Base-by-base conservation (phyloP, 257 asterid genomes). In the Gentiana dahurica region DNA sequence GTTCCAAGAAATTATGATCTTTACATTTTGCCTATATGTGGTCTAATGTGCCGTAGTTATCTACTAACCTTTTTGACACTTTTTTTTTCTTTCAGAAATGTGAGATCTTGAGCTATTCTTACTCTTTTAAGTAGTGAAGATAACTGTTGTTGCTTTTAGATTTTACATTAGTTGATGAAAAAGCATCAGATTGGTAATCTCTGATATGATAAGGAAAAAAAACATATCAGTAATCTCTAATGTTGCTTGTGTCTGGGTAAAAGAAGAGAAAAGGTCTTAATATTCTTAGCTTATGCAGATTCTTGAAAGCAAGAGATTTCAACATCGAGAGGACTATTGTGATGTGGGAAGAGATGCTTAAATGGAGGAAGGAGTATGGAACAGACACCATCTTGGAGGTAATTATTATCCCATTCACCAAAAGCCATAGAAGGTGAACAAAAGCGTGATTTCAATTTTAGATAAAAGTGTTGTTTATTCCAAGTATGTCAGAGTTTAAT, bases 331-430 rank as follows among this genome's bases (percentile, higher is more conserved):
- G 73, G 67, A 84, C 96, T 63, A 71, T 84, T 58, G 85, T 71
- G 56, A 87, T 82, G 94, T 90, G 98, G 98, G 94, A 87, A 70
- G 96, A 87, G 65, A 84, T 87, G 96, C 94, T 90, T 67, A 81
- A 67, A 51, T 90, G 98, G 98, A 84, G 98, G 73, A 82, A 60
- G 70, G 95, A 77, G 72, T 84, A 53, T 67, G 95, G 96, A 48
- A 65, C 95, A 12, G 98, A 90, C 85, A 81, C 92, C 72, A 79
- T 90, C 51, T 69, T 87, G 79, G 89, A 90, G 89, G 98, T 87
- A 82, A 58, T 74, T 24, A 24, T 24, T 24, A 24, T 24, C 24
- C 24, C 24, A 24, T 24, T 51, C 32, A 51, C 59, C 49, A 41
- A 59, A 63, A 57, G 61, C 53, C 12, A 12, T 0, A 13, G 44